A percentile compares a stretch with the other conserved stretches of the same genome.
phyloP scores from a whole-genome alignment of 2,329 filamentous ascomycete species.

The Aureobasidium leucospermi region DNA sequence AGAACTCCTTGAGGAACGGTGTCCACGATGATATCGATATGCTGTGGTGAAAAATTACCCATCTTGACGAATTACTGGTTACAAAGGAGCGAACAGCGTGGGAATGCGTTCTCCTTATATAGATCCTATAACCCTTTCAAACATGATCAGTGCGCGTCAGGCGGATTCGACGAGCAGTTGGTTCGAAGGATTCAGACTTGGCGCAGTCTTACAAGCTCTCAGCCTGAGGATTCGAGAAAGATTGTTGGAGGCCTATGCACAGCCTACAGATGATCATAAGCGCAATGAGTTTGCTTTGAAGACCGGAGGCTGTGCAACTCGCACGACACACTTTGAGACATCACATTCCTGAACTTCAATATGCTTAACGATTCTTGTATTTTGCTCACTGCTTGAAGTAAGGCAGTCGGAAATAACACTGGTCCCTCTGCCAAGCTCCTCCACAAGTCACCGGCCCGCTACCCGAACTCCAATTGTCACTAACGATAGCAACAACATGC shows the following conservation, averaged over 20 bases:
- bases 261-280: background rate
- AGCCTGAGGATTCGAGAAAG: background rate
- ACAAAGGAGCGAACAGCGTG: background rate
- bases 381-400: background rate
- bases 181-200: conserved; percentile 11
- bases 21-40: conserved; percentile 2
- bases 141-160: background rate
- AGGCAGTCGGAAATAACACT: background rate
- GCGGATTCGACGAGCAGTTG: background rate
- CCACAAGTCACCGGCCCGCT: background rate
- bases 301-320: background rate
- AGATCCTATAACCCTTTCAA: background rate
- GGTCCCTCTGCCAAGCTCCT: background rate
- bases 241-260: background rate
- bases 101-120: background rate
- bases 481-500: background rate
- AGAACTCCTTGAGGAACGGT: background rate
- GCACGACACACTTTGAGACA: no score
- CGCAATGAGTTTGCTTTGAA: no score
- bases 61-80: background rate
- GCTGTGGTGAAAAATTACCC: background rate
- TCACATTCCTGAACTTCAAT: no score
- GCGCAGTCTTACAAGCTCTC: background rate
- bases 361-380: no score
- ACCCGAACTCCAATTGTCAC: background rate